phyloP scores from a whole-genome alignment of 2,329 filamentous ascomycete genomes.

The Didymella arachidicola region DNA sequence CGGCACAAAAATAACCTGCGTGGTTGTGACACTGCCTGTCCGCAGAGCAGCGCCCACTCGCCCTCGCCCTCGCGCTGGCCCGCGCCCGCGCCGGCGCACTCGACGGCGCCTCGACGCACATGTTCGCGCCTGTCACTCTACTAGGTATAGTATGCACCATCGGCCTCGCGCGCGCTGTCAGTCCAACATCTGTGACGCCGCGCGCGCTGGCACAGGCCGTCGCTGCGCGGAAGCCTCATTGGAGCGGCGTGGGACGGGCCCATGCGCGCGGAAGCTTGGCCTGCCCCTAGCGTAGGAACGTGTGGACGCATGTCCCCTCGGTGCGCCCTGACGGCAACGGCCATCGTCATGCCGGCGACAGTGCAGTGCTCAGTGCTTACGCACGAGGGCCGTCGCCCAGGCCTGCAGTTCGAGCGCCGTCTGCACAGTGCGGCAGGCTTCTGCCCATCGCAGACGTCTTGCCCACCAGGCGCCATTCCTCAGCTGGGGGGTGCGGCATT shows the following conservation, averaged over 20 bases:
- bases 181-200: conserved; percentile 15
- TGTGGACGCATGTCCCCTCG: conserved; percentile 12
- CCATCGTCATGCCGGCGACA: conserved; percentile 14
- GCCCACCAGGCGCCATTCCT: background rate
- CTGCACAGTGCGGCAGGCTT: background rate
- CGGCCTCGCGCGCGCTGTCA: conserved; percentile 11
- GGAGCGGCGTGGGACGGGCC: conserved; percentile 13
- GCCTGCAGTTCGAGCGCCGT: conserved; percentile 15
- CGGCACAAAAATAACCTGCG: conserved; percentile 40
- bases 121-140: conserved; percentile 19
- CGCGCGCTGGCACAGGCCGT: conserved; percentile 10
- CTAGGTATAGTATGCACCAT: background rate
- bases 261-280: conserved; percentile 16
- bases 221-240: conserved; percentile 13
- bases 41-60: conserved; percentile 17
- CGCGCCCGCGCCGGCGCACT: too few relatives aligned
- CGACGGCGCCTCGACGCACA: conserved; percentile 21
- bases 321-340: conserved; percentile 14
- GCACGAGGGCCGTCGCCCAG: conserved; percentile 17
- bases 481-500: conserved; percentile 1
- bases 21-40: conserved; percentile 35
- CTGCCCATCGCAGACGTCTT: background rate
- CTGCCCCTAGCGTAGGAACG: conserved; percentile 19
- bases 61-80: background rate
- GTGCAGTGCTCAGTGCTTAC: background rate